Conservation (phyloP, 768 basidiomycete genomes). For the Podaxis sp. region DNA sequence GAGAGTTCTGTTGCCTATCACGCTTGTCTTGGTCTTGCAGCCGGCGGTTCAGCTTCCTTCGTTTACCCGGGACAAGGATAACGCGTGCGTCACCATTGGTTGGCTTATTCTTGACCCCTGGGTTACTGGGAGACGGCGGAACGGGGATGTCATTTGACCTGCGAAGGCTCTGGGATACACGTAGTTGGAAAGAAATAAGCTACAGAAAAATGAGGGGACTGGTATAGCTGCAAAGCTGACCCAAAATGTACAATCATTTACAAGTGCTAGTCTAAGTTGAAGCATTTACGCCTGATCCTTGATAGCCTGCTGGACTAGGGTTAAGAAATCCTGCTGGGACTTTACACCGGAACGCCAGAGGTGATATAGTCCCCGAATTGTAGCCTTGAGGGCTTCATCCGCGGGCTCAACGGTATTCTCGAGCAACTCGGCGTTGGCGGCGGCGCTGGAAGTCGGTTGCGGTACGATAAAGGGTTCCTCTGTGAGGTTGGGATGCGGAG, state of each 20-base stretch:
- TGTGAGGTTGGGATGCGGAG: constrained; percentile 16
- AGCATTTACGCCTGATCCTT: constrained; percentile 11
- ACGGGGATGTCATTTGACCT: not conserved
- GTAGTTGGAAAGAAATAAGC: not conserved
- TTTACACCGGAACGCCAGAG: constrained; percentile 51
- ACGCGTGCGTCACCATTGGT: not conserved
- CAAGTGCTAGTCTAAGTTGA: not conserved
- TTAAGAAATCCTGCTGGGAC: constrained; percentile 31
- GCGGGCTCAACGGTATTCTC: constrained; percentile 14
- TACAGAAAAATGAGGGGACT: not conserved
- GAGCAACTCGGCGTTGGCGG: constrained; percentile 14
- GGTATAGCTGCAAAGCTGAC: not conserved
- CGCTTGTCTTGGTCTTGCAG: not conserved
- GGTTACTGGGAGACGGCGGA: not conserved
- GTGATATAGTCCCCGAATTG: constrained; percentile 53
- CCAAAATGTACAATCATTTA: not conserved
- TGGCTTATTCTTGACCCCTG: not conserved
- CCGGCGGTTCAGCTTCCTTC: not conserved
- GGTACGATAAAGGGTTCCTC: constrained; percentile 19
- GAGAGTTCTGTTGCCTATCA: constrained; percentile 5
- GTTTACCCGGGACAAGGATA: not conserved
- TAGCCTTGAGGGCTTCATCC: constrained; percentile 45
- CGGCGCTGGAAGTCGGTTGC: constrained; percentile 19
- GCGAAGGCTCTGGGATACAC: not conserved
- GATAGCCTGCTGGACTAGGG: constrained; percentile 34